Evolutionary conservation across 2,329 filamentous ascomycete species (phyloP).

Genomic region (Neocatenulostroma microsporum): DNA sequence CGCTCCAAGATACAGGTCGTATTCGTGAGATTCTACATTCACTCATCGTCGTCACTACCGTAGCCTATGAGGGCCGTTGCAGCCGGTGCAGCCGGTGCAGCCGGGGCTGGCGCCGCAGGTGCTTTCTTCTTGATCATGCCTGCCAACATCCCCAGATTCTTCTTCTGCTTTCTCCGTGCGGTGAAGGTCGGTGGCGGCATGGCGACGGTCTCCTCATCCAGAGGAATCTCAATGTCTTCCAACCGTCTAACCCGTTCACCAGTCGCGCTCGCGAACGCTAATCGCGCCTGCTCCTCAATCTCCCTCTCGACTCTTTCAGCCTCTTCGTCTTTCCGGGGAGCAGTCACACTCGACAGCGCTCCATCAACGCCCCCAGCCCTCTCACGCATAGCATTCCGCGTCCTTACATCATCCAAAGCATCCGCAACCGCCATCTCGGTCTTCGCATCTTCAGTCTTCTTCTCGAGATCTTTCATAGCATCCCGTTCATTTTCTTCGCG

Average conservation of each 20-base stretch:
- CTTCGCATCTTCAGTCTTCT: constrained; percentile 87
- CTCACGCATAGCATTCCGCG: constrained; percentile 80
- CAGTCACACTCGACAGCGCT: constrained; percentile 51
- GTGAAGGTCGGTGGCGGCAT: too few relatives aligned
- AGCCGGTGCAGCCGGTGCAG: too few relatives aligned
- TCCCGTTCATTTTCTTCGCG: constrained; percentile 71
- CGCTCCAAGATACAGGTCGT: too few relatives aligned
- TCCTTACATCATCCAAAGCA: constrained; percentile 88
- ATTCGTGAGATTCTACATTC: too few relatives aligned
- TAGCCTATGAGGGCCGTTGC: too few relatives aligned
- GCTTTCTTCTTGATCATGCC: too few relatives aligned
- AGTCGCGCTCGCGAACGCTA: constrained; percentile 63
- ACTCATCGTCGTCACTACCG: too few relatives aligned
- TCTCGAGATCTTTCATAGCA: constrained; percentile 90
- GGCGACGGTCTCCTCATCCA: constrained; percentile 30
- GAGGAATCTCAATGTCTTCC: constrained; percentile 41
- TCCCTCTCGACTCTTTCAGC: constrained; percentile 64
- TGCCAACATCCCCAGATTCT: too few relatives aligned
- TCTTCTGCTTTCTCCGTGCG: too few relatives aligned
- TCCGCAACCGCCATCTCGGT: constrained; percentile 95
- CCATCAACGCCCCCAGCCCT: constrained; percentile 58
- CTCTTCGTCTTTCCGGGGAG: constrained; percentile 51
- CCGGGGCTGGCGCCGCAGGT: too few relatives aligned
- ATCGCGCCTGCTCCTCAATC: constrained; percentile 71
- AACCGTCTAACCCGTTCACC: constrained; percentile 47